Base-by-base conservation (phyloP, 1,139 yeast genomes). In the Petasospora rhodanensis region DNA sequence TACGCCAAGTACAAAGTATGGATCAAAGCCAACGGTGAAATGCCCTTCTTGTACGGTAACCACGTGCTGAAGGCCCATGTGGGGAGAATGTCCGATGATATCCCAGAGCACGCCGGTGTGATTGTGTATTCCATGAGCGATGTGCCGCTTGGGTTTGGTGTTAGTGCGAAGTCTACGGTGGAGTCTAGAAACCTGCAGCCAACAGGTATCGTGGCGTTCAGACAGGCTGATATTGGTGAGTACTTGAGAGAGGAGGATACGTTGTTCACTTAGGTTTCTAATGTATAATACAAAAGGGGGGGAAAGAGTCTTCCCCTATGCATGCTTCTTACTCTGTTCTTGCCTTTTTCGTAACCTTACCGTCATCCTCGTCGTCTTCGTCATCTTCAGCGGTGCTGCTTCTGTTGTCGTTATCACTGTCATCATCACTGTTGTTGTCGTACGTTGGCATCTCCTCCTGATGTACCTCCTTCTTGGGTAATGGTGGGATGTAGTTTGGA, bases 211-310 rank as follows among this genome's bases (percentile, higher is more conserved):
- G 95, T 89, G 12, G 95, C 95, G 9, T 91, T 85, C 60, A 79
- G 98, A 72, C 99, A 91, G 60, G 84, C 95, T 47, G 99, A 91
- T 67, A 87, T 91, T 50, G 99, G 99, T 46, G 99, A 91, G 63
- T 91, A 87, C 56, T 72, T 91, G 56, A 86, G 99, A 72, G 98
- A 93, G 53, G 98, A 91, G 68, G 98, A 91, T 59, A 84, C 96
- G 23, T 67, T 91, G 51, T 91, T 91, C 59, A 84, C 96, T 21
- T 87, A 65, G n/a, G n/a, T n/a, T n/a, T n/a, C n/a, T n/a, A n/a
- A n/a, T n/a, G n/a, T n/a, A n/a, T n/a, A n/a, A n/a, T n/a, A n/a
- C n/a, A n/a, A n/a, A n/a, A n/a, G n/a, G n/a, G n/a, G n/a, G n/a
- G n/a, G n/a, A n/a, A n/a, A n/a, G n/a, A n/a, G n/a, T n/a, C n/a